A percentile compares a stretch with the other conserved stretches of the same genome.
These are phyloP conservation scores for Fraxinus ornus DNA, from an alignment of 305 asterid genomes.

Conservation along the genomic window DNA sequence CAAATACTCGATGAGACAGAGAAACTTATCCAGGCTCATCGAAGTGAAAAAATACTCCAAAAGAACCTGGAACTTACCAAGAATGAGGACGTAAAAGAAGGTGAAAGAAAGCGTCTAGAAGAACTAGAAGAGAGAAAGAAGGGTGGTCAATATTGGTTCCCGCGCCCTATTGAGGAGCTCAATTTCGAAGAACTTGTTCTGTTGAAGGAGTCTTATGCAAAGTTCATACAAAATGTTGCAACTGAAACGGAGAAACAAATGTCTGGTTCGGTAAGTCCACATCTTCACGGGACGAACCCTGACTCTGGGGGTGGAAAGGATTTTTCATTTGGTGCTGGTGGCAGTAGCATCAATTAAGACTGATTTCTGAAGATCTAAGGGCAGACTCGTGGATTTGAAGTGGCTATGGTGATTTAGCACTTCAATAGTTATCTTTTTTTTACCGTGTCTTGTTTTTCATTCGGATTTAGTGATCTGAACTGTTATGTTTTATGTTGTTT, in stretches of 20 bases:
- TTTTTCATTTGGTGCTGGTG: neutral
- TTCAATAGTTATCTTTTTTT: too few species aligned
- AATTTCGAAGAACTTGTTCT: neutral
- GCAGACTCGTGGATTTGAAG: too few species aligned
- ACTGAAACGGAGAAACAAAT: neutral
- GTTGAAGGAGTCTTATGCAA: neutral
- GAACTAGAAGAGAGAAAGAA: conserved; percentile 26
- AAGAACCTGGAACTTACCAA: conserved; percentile 37
- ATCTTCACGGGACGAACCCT: neutral
- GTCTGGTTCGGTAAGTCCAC: neutral
- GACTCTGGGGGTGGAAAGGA: neutral
- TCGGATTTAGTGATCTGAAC: too few species aligned
- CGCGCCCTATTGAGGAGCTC: neutral
- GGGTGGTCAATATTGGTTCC: neutral
- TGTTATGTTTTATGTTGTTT: too few species aligned
- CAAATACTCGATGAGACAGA: neutral
- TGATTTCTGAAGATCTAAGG: too few species aligned
- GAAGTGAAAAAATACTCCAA: conserved; percentile 36
- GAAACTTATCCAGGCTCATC: conserved; percentile 32
- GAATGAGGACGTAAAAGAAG: conserved; percentile 27
- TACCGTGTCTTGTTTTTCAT: too few species aligned
- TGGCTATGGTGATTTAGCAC: too few species aligned
- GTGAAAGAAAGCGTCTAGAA: conserved; percentile 21
- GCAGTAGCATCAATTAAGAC: too few species aligned
- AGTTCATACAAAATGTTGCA: neutral